These are phyloP conservation scores for Rheum nobile DNA, from an alignment of 148 eudicot genomes.

Conservation along the genomic window DNA sequence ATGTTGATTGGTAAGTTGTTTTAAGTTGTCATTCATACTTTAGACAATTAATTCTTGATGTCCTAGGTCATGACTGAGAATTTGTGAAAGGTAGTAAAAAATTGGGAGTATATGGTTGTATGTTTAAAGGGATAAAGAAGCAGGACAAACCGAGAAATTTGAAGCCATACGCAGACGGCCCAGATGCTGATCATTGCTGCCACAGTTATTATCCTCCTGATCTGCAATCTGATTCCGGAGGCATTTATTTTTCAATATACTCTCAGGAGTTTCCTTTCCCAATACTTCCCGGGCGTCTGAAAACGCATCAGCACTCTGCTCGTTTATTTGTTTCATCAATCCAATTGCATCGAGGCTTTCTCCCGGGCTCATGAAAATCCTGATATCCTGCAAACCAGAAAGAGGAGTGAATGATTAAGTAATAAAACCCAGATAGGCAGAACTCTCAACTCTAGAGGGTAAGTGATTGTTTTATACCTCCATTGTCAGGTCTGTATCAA, in stretches of 20 bases:
- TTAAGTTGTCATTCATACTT: background rate
- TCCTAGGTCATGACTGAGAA: background rate
- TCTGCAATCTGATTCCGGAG: constrained; percentile 19
- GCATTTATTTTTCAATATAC: constrained; percentile 42
- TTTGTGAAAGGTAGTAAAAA: background rate
- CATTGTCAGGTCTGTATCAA: constrained; percentile 74
- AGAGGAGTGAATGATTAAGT: background rate
- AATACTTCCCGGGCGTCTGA: constrained; percentile 81
- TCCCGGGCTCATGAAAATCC: constrained; percentile 66
- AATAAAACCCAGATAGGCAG: background rate
- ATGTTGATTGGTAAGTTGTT: background rate
- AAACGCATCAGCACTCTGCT: constrained; percentile 66
- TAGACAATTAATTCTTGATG: background rate
- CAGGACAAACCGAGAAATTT: constrained; percentile 33
- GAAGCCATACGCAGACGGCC: constrained; percentile 21
- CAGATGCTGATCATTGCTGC: constrained; percentile 17
- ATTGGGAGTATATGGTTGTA: background rate
- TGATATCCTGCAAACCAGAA: constrained; percentile 48
- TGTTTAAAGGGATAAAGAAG: background rate
- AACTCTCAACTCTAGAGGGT: background rate
- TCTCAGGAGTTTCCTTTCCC: constrained; percentile 80
- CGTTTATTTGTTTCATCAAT: constrained; percentile 76
- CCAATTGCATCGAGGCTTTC: constrained; percentile 81
- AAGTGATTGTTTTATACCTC: constrained; percentile 37
- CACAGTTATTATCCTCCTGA: constrained; percentile 15